phyloP scores from a whole-genome alignment of 352 stramenopile genomes.

The Phytophthora quininea region DNA sequence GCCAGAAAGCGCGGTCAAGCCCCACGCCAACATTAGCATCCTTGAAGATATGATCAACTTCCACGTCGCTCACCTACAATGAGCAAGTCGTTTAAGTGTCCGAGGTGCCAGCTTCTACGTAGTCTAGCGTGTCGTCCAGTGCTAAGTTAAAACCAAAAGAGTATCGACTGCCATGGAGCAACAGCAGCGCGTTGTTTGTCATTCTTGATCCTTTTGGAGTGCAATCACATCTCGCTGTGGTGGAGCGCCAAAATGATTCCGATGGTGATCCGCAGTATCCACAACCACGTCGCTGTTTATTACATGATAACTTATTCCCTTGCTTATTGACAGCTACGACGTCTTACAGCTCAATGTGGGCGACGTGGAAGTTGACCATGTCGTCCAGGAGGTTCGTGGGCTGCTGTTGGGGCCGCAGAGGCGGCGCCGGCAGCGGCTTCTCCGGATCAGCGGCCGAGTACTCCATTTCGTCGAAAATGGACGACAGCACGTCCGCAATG shows the following conservation, averaged over 20 bases:
- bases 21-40: constrained; percentile 29
- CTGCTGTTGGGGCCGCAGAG: constrained; percentile 19
- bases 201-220: background rate
- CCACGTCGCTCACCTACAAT: constrained; percentile 47
- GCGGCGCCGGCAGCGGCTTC: constrained; percentile 21
- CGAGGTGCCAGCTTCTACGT: background rate
- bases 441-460: constrained; percentile 18
- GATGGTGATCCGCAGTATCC: constrained; percentile 2
- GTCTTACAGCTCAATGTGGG: constrained; percentile 34
- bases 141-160: background rate
- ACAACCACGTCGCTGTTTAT: constrained; percentile 21
- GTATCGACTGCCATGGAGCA: background rate
- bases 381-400: constrained; percentile 44
- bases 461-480: constrained; percentile 50
- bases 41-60: constrained; percentile 61
- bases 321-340: constrained; percentile 10
- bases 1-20: constrained; percentile 3
- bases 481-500: constrained; percentile 35
- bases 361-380: constrained; percentile 54
- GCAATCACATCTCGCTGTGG: background rate
- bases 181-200: background rate
- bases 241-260: background rate
- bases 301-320: constrained; percentile 22
- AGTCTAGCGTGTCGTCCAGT: background rate
- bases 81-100: background rate